These are phyloP conservation scores for Botrytis sinoallii DNA, from an alignment of 2,329 filamentous ascomycete species.

Conservation along the genomic window DNA sequence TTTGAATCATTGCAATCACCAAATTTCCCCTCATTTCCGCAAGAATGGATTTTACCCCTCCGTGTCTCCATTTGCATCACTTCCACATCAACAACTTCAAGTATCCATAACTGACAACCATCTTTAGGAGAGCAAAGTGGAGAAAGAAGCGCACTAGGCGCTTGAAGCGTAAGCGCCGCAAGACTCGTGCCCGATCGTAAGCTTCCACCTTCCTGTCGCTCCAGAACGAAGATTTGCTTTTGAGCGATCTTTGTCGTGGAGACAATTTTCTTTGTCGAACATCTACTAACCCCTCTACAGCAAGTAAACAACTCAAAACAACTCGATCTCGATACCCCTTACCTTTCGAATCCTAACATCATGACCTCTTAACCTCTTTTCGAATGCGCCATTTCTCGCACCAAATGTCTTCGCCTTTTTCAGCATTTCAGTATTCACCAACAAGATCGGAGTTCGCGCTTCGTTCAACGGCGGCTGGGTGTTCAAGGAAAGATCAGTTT, in stretches of 20 bases:
- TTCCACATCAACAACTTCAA: constrained; percentile 8
- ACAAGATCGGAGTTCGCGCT: constrained; percentile 34
- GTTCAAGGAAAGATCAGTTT: constrained; percentile 38
- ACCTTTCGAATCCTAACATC: constrained; percentile 34
- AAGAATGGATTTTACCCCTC: background rate
- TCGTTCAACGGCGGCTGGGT: constrained; percentile 34
- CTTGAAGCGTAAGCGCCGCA: constrained; percentile 99
- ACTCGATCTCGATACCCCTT: constrained; percentile 43
- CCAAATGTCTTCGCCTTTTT: constrained; percentile 38
- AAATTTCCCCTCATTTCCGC: background rate
- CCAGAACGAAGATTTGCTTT: background rate
- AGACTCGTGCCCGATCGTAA: constrained; percentile 97
- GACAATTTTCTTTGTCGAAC: background rate
- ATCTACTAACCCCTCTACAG: constrained; percentile 33
- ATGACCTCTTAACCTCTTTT: constrained; percentile 40
- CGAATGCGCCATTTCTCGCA: constrained; percentile 38
- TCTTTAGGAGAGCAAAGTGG: constrained; percentile 86
- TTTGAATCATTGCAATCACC: background rate
- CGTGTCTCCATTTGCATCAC: background rate
- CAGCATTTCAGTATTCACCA: constrained; percentile 35
- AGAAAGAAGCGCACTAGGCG: constrained; percentile 99
- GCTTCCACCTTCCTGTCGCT: constrained; percentile 40
- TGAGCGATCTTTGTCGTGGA: constrained; percentile 1
- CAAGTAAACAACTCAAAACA: constrained; percentile 45
- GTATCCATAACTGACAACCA: background rate